Percentiles rank a stretch among this genome's conserved stretches.
These are phyloP conservation scores for Esteya vermicola DNA, from an alignment of 2,329 filamentous ascomycete species.

Conservation along the genomic window DNA sequence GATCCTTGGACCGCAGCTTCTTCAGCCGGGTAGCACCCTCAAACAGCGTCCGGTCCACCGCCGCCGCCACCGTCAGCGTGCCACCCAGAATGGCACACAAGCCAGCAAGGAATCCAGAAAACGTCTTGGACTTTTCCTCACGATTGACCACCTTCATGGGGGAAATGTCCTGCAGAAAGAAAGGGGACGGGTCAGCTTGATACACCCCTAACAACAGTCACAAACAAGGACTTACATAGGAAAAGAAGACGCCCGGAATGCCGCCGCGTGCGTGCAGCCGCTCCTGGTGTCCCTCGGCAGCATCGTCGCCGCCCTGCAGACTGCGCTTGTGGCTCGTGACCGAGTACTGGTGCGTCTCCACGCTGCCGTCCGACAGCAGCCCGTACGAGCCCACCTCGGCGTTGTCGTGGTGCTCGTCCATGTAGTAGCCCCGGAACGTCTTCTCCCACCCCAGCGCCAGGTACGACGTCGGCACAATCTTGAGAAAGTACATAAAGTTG, in stretches of 20 bases:
- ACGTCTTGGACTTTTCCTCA: conserved; percentile 77
- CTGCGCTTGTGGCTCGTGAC: conserved; percentile 94
- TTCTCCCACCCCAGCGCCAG: conserved; percentile 81
- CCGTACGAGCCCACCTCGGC: conserved; percentile 56
- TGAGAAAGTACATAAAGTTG: conserved; percentile 99
- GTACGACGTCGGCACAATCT: conserved; percentile 94
- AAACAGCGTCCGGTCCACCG: conserved; percentile 80
- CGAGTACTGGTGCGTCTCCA: conserved; percentile 97
- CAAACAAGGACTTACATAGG: conserved; percentile 54
- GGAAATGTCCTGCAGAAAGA: conserved; percentile 63
- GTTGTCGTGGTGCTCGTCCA: conserved; percentile 25
- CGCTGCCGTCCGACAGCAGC: conserved; percentile 54
- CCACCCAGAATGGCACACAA: conserved; percentile 91
- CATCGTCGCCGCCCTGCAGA: conserved; percentile 68
- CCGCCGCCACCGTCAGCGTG: conserved; percentile 88
- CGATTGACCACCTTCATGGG: conserved; percentile 99
- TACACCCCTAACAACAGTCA: neutral
- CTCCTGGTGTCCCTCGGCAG: conserved; percentile 81
- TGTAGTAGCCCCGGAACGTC: conserved; percentile 23
- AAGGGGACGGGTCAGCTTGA: neutral
- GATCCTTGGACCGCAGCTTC: conserved; percentile 62
- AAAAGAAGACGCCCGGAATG: conserved; percentile 97
- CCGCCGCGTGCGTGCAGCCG: conserved; percentile 78
- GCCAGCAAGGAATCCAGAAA: conserved; percentile 83
- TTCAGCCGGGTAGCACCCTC: conserved; percentile 74